Evolutionary conservation across 805 yeast genomes (phyloP), one percentile per base, ranked within the genome.

Genomic region (Kuraishia piskuri): DNA sequence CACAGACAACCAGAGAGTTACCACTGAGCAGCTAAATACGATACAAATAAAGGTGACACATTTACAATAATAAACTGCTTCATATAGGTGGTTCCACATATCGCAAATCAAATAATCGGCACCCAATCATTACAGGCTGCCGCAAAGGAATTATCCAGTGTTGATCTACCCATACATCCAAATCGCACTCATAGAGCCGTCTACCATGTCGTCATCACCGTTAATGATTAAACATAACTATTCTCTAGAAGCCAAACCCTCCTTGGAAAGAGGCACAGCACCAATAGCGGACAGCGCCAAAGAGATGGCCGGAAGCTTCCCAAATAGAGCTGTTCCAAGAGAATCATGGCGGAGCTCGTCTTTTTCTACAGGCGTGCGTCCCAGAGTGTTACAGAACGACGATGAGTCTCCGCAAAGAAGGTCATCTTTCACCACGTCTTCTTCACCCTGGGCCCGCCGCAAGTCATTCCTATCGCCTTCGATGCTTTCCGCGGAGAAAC

Each of bases 401-500:
- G 17, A 31, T 31, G 40, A 31, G 40, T 31, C 40, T 31, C 40
- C 40, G 4, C 25, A 3, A 55, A 58, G 69, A 23, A 59, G 55
- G 31, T 66, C 72, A 10, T 65, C 70, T 1, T 65, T 69, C 48
- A 55, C 60, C 10, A 68, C 77, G 1, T 57, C 74, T 1, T 71
- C 77, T 10, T 77, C 83, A 0, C 83, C 83, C 1, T 74, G 79
- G 72, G 76, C 77, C 26, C 69, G 84, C 57, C 67, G 87, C 49
- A 74, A 76, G 58, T 78, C 84, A 3, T 81, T 82, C 57, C 66
- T 83, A 22, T 80, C 86, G 0, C 62, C 68, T n/a, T 62, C 78
- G 17, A 83, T 83, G 87, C 67, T 82, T 31, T 72, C 76, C 26
- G 72, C 76, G 61, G 89, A 83, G 59, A 73, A 75, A 52, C 76